Conservation (phyloP, 83 land plant species). For the Thuja plicata region DNA sequence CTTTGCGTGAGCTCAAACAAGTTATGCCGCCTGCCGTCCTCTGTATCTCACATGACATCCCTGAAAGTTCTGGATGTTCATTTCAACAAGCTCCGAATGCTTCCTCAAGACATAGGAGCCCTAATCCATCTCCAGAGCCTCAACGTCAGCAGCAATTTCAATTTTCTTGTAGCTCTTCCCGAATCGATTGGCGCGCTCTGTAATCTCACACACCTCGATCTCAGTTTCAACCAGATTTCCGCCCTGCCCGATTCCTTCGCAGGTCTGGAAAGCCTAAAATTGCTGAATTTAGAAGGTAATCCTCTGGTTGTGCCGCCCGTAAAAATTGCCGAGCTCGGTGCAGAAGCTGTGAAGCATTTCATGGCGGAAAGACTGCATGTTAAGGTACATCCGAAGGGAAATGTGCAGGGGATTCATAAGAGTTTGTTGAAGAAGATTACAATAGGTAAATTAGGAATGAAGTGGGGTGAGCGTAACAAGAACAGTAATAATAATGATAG, state of each 20-base stretch:
- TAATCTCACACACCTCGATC: constrained; percentile 63
- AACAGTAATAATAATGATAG: neutral
- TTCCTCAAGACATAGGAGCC: constrained; percentile 79
- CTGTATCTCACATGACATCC: constrained; percentile 60
- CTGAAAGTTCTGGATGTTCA: constrained; percentile 67
- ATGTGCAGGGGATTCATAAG: constrained; percentile 26
- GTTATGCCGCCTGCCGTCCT: constrained; percentile 62
- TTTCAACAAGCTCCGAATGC: constrained; percentile 73
- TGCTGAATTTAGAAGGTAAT: constrained; percentile 67
- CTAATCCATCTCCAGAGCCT: constrained; percentile 56
- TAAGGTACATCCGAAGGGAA: constrained; percentile 24
- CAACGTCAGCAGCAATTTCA: constrained; percentile 79
- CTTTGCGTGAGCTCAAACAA: constrained; percentile 80
- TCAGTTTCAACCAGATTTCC: constrained; percentile 73
- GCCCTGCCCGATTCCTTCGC: constrained; percentile 70
- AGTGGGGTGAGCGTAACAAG: neutral
- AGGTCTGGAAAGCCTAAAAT: constrained; percentile 52
- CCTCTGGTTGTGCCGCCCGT: constrained; percentile 71
- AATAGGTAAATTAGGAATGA: neutral
- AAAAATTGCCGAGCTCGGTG: constrained; percentile 60
- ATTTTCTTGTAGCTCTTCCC: constrained; percentile 50
- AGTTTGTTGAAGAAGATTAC: constrained; percentile 15
- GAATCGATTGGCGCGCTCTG: constrained; percentile 67
- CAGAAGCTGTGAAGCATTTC: constrained; percentile 54
- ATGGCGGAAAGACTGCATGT: constrained; percentile 51